phyloP scores from a whole-genome alignment of 2,329 filamentous ascomycete genomes.

The Cladosporium sp. region DNA sequence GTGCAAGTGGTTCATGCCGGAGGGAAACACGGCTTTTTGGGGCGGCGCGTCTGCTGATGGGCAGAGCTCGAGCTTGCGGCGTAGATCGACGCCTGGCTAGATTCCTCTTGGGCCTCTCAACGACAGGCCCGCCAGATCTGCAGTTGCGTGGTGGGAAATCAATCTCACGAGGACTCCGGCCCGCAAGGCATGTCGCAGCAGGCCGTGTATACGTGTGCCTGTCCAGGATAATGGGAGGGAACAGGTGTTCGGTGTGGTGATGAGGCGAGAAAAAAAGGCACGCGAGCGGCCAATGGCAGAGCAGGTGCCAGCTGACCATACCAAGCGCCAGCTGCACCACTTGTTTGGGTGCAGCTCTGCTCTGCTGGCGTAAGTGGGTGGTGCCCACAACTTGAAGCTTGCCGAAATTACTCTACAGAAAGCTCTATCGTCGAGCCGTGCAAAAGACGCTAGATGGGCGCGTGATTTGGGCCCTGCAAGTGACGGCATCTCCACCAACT shows the following conservation, averaged over 20 bases:
- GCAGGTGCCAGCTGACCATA: conserved; percentile 4
- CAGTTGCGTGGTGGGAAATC: no score
- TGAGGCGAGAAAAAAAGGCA: background rate
- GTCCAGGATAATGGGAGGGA: background rate
- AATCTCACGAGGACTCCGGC: background rate
- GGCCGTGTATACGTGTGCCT: background rate
- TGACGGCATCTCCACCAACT: conserved; percentile 18
- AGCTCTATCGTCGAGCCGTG: conserved; percentile 16
- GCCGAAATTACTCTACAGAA: conserved; percentile 18
- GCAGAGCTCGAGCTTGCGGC: conserved; percentile 16
- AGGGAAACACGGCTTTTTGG: conserved; percentile 7
- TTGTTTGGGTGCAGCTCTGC: conserved; percentile 7
- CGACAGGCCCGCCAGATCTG: background rate
- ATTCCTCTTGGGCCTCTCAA: conserved; percentile 13
- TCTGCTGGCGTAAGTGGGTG: background rate
- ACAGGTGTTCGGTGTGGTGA: conserved; percentile 14
- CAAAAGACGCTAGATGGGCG: conserved; percentile 16
- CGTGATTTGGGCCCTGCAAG: conserved; percentile 18
- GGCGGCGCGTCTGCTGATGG: conserved; percentile 16
- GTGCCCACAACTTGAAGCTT: conserved; percentile 18
- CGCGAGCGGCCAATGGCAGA: conserved; percentile 18
- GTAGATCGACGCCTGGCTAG: conserved; percentile 10
- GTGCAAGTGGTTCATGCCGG: conserved; percentile 15
- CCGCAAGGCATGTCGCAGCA: conserved; percentile 2
- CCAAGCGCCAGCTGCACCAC: background rate